phyloP scores from a whole-genome alignment of 768 basidiomycete species.

The Tephrocybe sp. region DNA sequence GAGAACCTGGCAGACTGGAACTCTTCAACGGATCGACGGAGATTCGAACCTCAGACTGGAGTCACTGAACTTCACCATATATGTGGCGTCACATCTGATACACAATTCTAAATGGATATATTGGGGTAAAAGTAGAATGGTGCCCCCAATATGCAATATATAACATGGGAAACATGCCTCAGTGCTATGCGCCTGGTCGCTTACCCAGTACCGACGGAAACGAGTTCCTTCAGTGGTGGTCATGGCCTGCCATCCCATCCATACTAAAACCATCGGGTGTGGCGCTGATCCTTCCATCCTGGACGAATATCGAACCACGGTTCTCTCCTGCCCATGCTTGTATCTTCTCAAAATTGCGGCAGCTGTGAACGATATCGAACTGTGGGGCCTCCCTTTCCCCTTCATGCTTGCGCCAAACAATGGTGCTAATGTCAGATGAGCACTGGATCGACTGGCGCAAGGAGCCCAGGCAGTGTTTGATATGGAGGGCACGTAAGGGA shows the following conservation, averaged over 20 bases:
- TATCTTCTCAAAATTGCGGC: conserved; percentile 11
- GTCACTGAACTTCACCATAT: no score
- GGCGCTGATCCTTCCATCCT: conserved; percentile 9
- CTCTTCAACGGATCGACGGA: no score
- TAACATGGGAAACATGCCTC: no score
- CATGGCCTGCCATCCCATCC: neutral
- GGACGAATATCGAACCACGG: conserved; percentile 7
- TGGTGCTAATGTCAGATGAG: conserved; percentile 10
- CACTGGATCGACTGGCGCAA: conserved; percentile 12
- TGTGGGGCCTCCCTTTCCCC: neutral
- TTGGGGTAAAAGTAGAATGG: no score
- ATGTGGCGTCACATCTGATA: no score
- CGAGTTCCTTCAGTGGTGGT: no score
- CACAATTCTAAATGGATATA: no score
- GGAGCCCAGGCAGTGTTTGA: conserved; percentile 2
- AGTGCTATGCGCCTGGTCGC: no score
- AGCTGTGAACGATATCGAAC: conserved; percentile 12
- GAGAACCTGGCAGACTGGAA: no score
- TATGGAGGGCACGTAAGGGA: neutral
- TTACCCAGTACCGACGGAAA: no score
- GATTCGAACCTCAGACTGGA: no score
- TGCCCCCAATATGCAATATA: no score
- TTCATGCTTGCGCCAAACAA: conserved; percentile 5
- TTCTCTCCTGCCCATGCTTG: conserved; percentile 3
- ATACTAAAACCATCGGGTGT: conserved; percentile 1